Evolutionary conservation across 495 filamentous ascomycete genomes (phyloP).

Genomic region (Podospora fimiseda): DNA sequence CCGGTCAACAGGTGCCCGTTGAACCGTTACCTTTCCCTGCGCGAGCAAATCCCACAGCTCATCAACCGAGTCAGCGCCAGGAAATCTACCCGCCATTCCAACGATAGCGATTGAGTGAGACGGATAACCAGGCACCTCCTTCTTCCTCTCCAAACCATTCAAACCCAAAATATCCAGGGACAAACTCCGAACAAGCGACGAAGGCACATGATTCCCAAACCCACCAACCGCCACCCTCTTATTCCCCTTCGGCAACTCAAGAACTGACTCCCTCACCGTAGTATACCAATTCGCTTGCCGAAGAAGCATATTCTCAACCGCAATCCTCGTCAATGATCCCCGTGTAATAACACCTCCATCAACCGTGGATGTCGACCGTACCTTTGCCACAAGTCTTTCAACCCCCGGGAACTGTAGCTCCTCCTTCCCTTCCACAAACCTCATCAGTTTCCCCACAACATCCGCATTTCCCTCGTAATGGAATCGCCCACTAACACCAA

Average conservation of each 20-base stretch:
- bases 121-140: neutral
- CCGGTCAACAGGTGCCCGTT: neutral
- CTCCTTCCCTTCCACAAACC: neutral
- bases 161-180: neutral
- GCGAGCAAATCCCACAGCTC: conserved; percentile 12
- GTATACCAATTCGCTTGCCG: neutral
- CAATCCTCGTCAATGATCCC: neutral
- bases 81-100: conserved; percentile 33
- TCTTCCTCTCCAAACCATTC: neutral
- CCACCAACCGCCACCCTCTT: neutral
- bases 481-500: neutral
- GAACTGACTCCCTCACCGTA: neutral
- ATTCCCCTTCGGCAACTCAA: neutral
- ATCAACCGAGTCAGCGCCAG: conserved; percentile 20
- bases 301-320: neutral
- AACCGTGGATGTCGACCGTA: neutral
- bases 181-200: neutral
- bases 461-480: neutral
- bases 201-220: neutral
- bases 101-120: conserved; percentile 23
- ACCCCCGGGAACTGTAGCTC: neutral
- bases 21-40: neutral
- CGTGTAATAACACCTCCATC: neutral
- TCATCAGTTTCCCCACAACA: neutral
- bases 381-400: neutral